phyloP scores from a whole-genome alignment of 352 stramenopile genomes.

The Globisporangium paroecandrum region DNA sequence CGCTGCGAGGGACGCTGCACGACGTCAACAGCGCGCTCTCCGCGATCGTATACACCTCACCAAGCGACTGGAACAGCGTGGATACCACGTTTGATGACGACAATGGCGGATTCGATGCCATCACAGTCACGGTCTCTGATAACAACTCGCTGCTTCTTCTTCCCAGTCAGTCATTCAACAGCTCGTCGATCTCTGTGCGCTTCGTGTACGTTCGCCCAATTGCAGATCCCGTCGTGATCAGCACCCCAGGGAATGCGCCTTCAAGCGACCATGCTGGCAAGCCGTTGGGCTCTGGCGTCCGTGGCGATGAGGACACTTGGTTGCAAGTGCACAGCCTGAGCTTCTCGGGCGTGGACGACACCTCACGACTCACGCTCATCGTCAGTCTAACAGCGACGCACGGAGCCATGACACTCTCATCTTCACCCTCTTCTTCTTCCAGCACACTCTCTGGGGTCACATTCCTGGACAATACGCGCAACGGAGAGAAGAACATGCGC shows the following conservation, averaged over 20 bases:
- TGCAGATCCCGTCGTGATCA: slow-evolving; percentile 32
- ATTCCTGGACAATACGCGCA: slow-evolving; percentile 20
- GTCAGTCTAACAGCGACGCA: slow-evolving; percentile 10
- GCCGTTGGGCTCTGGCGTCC: slow-evolving; percentile 18
- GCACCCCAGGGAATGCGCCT: slow-evolving; percentile 21
- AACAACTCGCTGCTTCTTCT: background rate
- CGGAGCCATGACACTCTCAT: slow-evolving; percentile 14
- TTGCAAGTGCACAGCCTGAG: slow-evolving; percentile 25
- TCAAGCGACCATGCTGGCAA: slow-evolving; percentile 31
- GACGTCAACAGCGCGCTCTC: slow-evolving; percentile 46
- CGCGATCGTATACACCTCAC: slow-evolving; percentile 51
- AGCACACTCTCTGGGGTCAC: slow-evolving; percentile 18
- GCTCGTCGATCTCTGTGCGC: slow-evolving; percentile 27
- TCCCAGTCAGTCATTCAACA: slow-evolving; percentile 24
- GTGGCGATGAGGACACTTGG: slow-evolving; percentile 49
- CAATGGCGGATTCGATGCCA: slow-evolving; percentile 34
- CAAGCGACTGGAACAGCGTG: slow-evolving; percentile 66
- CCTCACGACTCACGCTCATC: slow-evolving; percentile 25
- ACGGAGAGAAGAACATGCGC: slow-evolving; percentile 9
- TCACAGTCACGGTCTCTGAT: slow-evolving; percentile 44
- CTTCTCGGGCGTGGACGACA: slow-evolving; percentile 52
- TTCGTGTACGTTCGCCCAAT: slow-evolving; percentile 32
- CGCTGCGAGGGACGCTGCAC: slow-evolving; percentile 30
- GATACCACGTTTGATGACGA: slow-evolving; percentile 18
- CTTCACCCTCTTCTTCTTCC: background rate